Percentiles rank a stretch among this genome's conserved stretches.
phyloP scores from a whole-genome alignment of 768 basidiomycete species.

The Russula sp. region DNA sequence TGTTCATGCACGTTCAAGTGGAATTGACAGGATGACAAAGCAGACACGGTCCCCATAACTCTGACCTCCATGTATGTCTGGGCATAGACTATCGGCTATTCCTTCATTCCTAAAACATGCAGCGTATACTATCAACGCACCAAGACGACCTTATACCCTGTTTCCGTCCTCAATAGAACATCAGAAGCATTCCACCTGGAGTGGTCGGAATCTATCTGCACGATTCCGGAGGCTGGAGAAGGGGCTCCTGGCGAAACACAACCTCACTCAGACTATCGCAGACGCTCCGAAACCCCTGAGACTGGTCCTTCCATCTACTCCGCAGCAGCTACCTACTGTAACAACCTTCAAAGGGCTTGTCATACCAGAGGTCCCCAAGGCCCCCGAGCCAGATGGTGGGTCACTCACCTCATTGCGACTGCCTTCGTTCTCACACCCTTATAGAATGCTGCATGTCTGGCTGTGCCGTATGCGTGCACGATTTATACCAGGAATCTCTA shows the following conservation, averaged over 20 bases:
- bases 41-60: background rate
- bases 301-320: constrained; percentile 5
- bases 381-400: constrained; percentile 63
- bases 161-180: constrained; percentile 1
- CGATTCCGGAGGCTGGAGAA: constrained; percentile 52
- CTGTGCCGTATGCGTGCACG: constrained; percentile 88
- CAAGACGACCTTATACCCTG: constrained; percentile 28
- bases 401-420: constrained; percentile 3
- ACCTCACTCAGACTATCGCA: constrained; percentile 26
- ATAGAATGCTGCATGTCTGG: constrained; percentile 94
- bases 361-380: constrained; percentile 54
- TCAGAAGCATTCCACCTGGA: constrained; percentile 29
- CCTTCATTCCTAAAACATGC: constrained; percentile 19
- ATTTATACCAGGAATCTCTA: constrained; percentile 72
- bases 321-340: background rate
- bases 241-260: constrained; percentile 39
- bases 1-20: no score
- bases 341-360: constrained; percentile 45
- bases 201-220: constrained; percentile 54
- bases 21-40: constrained; percentile 1
- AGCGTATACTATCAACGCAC: constrained; percentile 26
- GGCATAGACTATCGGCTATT: background rate
- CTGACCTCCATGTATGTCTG: constrained; percentile 1
- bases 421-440: background rate
- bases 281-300: constrained; percentile 14